Evolutionary conservation across 345 rosid species (phyloP).

Genomic region (Salix suchowensis): DNA sequence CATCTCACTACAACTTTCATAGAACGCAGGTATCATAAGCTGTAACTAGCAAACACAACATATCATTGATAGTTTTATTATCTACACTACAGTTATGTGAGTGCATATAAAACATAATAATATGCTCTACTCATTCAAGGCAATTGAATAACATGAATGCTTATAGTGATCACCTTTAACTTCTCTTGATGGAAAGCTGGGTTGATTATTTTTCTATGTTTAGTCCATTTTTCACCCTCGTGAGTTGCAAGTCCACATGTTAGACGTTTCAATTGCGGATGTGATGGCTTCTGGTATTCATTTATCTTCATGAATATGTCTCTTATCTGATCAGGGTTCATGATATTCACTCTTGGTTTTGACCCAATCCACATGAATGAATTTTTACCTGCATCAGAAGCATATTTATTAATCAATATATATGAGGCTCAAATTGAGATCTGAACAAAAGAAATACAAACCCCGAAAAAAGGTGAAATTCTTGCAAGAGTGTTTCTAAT

Average conservation of each 20-base stretch:
- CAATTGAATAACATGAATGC: too few species aligned
- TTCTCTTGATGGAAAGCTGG: conserved; percentile 49
- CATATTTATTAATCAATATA: not conserved
- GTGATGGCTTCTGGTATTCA: conserved; percentile 26
- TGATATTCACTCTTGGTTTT: conserved; percentile 32
- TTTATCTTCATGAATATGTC: conserved; percentile 26
- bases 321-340: conserved; percentile 36
- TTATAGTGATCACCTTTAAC: not conserved
- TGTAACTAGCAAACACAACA: too few species aligned
- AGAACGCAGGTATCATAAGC: too few species aligned
- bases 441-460: not conserved
- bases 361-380: conserved; percentile 44
- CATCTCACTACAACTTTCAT: too few species aligned
- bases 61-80: too few species aligned
- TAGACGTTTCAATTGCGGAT: conserved; percentile 27
- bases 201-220: conserved; percentile 45
- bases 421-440: not conserved
- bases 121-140: too few species aligned
- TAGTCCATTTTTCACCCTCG: conserved; percentile 46
- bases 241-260: conserved; percentile 27
- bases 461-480: not conserved
- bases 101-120: too few species aligned
- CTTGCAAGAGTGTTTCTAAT: too few species aligned
- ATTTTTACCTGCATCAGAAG: conserved; percentile 33
- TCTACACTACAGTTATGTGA: too few species aligned